Conservation (phyloP, 176 grass and related monocot species). For the maize (Zea mays) region DNA sequence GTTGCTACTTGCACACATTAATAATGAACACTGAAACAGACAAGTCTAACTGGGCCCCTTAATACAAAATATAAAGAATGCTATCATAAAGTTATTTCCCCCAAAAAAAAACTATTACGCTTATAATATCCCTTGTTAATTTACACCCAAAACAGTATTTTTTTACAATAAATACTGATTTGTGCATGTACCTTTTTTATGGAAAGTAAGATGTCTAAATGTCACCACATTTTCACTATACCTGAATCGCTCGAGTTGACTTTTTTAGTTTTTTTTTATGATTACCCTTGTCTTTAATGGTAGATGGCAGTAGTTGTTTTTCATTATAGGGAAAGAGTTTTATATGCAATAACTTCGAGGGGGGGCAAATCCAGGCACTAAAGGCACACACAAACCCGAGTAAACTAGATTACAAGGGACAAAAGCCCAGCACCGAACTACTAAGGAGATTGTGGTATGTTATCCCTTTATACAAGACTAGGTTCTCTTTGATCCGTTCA, state of each 20-base stretch:
- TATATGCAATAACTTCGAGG: too few relatives aligned
- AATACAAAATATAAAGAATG: constrained; percentile 17
- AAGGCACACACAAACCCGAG: too few relatives aligned
- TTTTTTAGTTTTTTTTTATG: neutral
- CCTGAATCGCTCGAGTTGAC: neutral
- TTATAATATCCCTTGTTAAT: neutral
- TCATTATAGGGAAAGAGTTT: too few relatives aligned
- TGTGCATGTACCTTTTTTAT: neutral
- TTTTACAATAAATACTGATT: neutral
- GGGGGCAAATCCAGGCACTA: too few relatives aligned
- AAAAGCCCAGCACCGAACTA: too few relatives aligned
- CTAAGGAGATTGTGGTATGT: too few relatives aligned
- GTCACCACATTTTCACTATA: neutral
- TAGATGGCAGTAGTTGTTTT: too few relatives aligned
- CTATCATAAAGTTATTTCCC: neutral
- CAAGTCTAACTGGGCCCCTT: neutral
- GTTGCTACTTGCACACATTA: constrained; percentile 1
- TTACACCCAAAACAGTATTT: neutral
- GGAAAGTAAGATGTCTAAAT: neutral
- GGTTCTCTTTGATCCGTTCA: too few relatives aligned
- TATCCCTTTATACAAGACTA: too few relatives aligned
- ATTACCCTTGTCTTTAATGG: neutral
- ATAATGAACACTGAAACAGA: neutral
- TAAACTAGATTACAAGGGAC: too few relatives aligned
- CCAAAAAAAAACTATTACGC: neutral